Evolutionary conservation across 176 grass and related monocot species (phyloP).

Genomic region (Themeda triandra): DNA sequence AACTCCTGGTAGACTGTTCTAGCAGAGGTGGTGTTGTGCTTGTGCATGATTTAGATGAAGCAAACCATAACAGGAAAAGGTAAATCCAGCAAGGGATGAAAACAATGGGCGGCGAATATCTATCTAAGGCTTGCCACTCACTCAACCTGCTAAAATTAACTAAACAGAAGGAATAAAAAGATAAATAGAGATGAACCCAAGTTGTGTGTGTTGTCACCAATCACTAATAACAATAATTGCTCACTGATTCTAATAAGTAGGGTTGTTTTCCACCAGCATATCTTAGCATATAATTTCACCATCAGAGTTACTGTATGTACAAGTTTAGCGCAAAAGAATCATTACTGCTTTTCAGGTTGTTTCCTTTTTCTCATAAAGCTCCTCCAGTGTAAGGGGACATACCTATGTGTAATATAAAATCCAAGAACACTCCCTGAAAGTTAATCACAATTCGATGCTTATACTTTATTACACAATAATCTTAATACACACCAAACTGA

Average conservation of each 20-base stretch:
- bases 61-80: conserved; percentile 5
- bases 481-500: neutral
- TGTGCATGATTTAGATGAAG: neutral
- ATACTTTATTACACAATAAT: neutral
- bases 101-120: conserved; percentile 13
- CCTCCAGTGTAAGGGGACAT: neutral
- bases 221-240: neutral
- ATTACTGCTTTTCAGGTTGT: neutral
- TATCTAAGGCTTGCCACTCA: neutral
- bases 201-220: neutral
- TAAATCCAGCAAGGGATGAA: neutral
- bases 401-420: neutral
- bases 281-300: neutral
- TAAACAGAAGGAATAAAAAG: neutral
- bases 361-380: neutral
- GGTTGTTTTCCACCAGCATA: neutral
- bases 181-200: neutral
- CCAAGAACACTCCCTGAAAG: neutral
- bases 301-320: neutral
- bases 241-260: neutral
- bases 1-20: conserved; percentile 6
- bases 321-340: neutral
- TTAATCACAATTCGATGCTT: neutral
- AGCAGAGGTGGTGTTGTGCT: neutral
- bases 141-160: neutral